Percentiles rank a stretch among this genome's conserved stretches.
Evolutionary conservation across 148 eudicot genomes (phyloP).

Genomic region (Hydrangea macrophylla): DNA sequence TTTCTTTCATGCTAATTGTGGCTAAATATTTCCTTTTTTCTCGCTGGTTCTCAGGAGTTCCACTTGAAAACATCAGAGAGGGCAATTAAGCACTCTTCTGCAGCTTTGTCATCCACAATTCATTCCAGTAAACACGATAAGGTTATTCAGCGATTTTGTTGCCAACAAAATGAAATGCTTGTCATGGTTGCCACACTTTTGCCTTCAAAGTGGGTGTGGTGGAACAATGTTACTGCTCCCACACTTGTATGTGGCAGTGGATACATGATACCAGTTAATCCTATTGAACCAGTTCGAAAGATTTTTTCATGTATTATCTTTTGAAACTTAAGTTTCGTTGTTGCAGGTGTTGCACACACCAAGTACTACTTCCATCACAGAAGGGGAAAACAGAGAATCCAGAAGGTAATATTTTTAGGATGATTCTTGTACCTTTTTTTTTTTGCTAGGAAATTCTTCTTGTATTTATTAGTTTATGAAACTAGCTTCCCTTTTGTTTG

Average conservation of each 20-base stretch:
- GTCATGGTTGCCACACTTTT: not conserved
- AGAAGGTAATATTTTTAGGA: slow-evolving; percentile 35
- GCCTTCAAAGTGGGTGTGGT: too few relatives aligned
- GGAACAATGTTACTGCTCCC: too few relatives aligned
- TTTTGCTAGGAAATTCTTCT: too few relatives aligned
- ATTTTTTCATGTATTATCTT: not conserved
- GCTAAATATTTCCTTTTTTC: slow-evolving; percentile 6
- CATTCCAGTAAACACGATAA: slow-evolving; percentile 30
- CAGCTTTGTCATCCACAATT: slow-evolving; percentile 32
- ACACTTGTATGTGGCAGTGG: too few relatives aligned
- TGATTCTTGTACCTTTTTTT: not conserved
- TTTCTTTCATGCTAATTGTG: not conserved
- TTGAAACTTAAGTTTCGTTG: not conserved
- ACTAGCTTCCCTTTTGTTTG: not conserved
- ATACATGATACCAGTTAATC: too few relatives aligned
- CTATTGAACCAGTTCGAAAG: too few relatives aligned
- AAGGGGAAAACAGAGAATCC: slow-evolving; percentile 33
- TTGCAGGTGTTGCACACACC: slow-evolving; percentile 47
- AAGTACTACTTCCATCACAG: slow-evolving; percentile 21
- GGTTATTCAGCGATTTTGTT: slow-evolving; percentile 26
- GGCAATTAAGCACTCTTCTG: slow-evolving; percentile 50
- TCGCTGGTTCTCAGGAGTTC: slow-evolving; percentile 48
- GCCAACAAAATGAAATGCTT: not conserved
- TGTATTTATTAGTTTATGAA: not conserved
- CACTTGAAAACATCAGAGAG: slow-evolving; percentile 66